Base-by-base conservation (phyloP, 106 monocot genomes). In the Cymbidium sinense region DNA sequence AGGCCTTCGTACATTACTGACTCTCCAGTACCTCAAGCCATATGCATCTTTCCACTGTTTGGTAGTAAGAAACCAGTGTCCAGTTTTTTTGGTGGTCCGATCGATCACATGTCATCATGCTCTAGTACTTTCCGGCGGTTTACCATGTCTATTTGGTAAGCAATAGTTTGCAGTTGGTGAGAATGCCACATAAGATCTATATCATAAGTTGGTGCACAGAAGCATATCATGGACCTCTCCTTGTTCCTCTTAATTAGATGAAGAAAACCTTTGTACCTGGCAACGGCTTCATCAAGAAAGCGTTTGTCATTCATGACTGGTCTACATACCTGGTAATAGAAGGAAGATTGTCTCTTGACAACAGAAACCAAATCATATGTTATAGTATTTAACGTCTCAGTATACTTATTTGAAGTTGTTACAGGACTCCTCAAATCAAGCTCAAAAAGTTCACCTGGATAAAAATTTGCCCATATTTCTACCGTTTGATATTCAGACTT, bases 91-190 rank as follows among this genome's bases (percentile, higher is more conserved):
- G 91, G 91, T 90, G 50, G 81, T 83, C 82, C 93, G 84, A 70
- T 96, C 93, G 93, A 85, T 73, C 93, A 93, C 21, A 89, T 90
- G 37, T 96, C 96, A 78, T 96, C 96, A 86, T 96, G 96, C 76
- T 88, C 91, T 29, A 96, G 74, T 77, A 96, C 75, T 76, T 70
- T 91, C 52, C 91, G 65, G 28, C 91, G 77, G 67, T 84, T 30
- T 15, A 84, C 17, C 78, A 86, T 80, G 67, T 96, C 93, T 70
- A 91, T 91, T 83, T 86, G 88, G 73, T 96, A 96, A 79, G 89
- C 74, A 70, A 85, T 34, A 74, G 96, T 89, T n/a, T n/a, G n/a
- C n/a, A n/a, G n/a, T n/a, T n/a, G n/a, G n/a, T n/a, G n/a, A n/a
- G n/a, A n/a, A n/a, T n/a, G n/a, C n/a, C n/a, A n/a, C n/a, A n/a